phyloP scores from a whole-genome alignment of 2,329 filamentous ascomycete species.

The Verticillium nubilum region DNA sequence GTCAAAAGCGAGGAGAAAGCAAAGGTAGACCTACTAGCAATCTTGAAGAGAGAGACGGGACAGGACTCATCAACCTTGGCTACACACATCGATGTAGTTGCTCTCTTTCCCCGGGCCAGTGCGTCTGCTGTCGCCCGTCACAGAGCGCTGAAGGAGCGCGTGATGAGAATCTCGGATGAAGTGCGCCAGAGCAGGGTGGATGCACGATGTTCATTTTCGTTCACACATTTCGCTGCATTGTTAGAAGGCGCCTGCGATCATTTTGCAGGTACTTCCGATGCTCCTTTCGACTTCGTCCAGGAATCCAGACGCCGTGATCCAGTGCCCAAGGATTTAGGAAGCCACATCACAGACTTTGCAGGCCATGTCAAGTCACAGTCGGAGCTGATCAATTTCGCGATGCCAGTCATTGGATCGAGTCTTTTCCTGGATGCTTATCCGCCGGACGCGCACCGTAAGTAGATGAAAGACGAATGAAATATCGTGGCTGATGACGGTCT shows the following conservation, averaged over 20 bases:
- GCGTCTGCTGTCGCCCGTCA: neutral
- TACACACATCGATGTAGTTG: neutral
- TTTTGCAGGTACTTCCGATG: neutral
- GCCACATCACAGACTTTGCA: neutral
- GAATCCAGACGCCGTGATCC: neutral
- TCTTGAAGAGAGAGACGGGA: neutral
- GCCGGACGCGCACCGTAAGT: neutral
- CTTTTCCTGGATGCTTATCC: constrained; percentile 3
- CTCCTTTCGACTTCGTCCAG: constrained; percentile 2
- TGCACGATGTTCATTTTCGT: constrained; percentile 1
- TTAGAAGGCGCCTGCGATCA: neutral
- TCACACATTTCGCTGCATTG: neutral
- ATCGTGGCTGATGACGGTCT: neutral
- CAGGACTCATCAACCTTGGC: neutral
- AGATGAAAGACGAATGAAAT: neutral
- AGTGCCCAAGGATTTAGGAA: neutral
- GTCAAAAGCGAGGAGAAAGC: neutral
- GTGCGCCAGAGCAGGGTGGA: neutral
- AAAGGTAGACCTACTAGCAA: neutral
- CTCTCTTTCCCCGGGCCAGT: neutral
- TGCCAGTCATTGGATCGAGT: constrained; percentile 3
- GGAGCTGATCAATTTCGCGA: neutral
- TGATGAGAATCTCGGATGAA: neutral
- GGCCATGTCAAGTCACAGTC: neutral
- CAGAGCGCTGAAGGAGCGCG: neutral